Percentiles rank a stretch among this genome's conserved stretches.
phyloP scores from a whole-genome alignment of 345 rosid genomes.

The Euphorbia tirucalli region DNA sequence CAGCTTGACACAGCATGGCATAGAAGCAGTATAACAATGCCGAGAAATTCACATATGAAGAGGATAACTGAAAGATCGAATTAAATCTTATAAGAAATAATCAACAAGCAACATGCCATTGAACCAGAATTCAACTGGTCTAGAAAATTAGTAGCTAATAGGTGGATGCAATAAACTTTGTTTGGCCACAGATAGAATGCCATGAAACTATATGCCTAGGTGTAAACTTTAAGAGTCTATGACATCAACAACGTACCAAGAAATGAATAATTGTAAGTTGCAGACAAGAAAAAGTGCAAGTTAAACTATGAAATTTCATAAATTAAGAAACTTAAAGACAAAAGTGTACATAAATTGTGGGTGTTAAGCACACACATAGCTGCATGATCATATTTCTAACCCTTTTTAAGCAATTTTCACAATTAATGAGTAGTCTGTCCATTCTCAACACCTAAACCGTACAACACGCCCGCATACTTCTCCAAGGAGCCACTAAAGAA shows the following conservation, averaged over 20 bases:
- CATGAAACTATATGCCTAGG: neutral
- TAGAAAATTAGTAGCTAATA: neutral
- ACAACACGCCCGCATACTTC: conserved; percentile 70
- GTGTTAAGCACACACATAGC: conserved; percentile 17
- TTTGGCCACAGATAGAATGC: no score
- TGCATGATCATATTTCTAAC: conserved; percentile 17
- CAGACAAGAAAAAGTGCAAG: neutral
- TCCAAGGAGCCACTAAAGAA: conserved; percentile 60
- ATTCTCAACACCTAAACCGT: conserved; percentile 73
- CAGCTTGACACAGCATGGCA: no score
- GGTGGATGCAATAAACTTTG: neutral
- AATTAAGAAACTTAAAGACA: conserved; percentile 23
- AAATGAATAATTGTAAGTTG: neutral
- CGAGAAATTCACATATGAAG: no score
- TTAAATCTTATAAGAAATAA: neutral
- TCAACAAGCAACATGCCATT: no score
- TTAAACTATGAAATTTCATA: conserved; percentile 10
- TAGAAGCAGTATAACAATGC: no score
- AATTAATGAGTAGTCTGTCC: conserved; percentile 44
- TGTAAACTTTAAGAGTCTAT: no score
- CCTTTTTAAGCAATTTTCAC: conserved; percentile 5
- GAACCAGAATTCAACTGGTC: neutral
- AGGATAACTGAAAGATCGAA: neutral
- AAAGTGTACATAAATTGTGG: conserved; percentile 25
- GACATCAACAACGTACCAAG: no score